Percentiles rank a stretch among this genome's conserved stretches.
phyloP scores from a whole-genome alignment of 148 eudicot species.

The Chenopodium berlandieri region DNA sequence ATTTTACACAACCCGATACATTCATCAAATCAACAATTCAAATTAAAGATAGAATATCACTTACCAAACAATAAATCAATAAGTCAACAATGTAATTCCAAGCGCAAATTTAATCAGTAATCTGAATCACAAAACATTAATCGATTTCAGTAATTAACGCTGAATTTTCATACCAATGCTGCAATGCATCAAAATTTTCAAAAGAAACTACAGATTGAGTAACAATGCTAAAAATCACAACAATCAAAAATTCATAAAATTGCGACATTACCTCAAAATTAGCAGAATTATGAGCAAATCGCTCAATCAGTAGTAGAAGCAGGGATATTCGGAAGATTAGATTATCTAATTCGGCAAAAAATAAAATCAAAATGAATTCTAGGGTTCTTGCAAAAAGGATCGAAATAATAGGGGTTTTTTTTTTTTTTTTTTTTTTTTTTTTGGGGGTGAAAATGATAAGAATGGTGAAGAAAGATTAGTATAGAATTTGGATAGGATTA shows the following conservation, averaged over 20 bases:
- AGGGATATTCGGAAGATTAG: background rate
- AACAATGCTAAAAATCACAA: background rate
- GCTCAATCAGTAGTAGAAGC: background rate
- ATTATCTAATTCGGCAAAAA: no score
- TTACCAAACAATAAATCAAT: background rate
- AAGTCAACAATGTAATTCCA: conserved; percentile 19
- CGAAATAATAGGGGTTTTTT: conserved; percentile 10
- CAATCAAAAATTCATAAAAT: background rate
- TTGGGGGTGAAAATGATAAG: background rate
- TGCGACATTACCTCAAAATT: conserved; percentile 19
- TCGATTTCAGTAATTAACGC: background rate
- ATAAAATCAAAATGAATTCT: background rate
- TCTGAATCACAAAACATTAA: background rate
- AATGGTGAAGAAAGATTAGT: background rate
- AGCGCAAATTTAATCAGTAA: background rate
- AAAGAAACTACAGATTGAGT: background rate
- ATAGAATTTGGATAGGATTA: background rate
- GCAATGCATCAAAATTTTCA: background rate
- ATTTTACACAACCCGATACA: background rate
- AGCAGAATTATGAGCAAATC: conserved; percentile 3
- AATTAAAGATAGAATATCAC: background rate
- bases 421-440: background rate
- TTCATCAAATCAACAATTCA: background rate
- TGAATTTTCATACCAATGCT: background rate
- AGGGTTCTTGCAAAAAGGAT: conserved; percentile 19